Evolutionary conservation across 1,284 basidiomycete genomes (phyloP).

Genomic region (Naganishia cerealis): DNA sequence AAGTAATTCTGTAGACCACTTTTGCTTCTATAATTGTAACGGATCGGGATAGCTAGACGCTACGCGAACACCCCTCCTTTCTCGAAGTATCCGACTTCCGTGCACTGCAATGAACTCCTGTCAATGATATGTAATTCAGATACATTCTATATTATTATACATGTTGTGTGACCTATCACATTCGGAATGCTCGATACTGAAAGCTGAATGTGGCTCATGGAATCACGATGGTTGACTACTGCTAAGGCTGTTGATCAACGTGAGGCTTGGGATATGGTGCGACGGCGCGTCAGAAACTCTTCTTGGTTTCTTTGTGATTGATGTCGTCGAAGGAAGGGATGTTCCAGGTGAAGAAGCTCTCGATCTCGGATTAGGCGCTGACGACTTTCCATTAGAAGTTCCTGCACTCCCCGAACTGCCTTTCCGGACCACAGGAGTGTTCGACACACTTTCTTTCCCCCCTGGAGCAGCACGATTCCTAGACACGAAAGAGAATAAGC

Average conservation of each 20-base stretch:
- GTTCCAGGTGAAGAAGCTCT: slow-evolving; percentile 13
- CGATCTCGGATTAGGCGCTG: background rate
- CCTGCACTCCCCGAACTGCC: slow-evolving; percentile 4
- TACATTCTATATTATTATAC: slow-evolving; percentile 8
- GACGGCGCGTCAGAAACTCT: slow-evolving; percentile 32
- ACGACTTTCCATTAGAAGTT: slow-evolving; percentile 1
- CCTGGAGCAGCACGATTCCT: slow-evolving; percentile 41
- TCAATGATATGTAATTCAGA: background rate
- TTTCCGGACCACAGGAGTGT: slow-evolving; percentile 9
- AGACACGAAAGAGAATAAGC: background rate
- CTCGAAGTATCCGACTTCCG: no score
- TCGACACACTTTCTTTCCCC: slow-evolving; percentile 18
- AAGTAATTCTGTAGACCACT: no score
- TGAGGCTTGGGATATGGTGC: slow-evolving; percentile 7
- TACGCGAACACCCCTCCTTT: no score
- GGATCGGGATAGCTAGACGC: no score
- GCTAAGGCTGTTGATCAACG: slow-evolving; percentile 6
- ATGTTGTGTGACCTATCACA: background rate
- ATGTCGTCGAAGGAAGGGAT: background rate
- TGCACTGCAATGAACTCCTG: background rate
- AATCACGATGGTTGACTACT: slow-evolving; percentile 10
- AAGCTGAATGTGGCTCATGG: background rate
- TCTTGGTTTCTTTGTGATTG: slow-evolving; percentile 34
- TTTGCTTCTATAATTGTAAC: no score
- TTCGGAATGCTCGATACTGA: background rate